These are phyloP conservation scores for Alternaria sp. DNA, from an alignment of 2,329 filamentous ascomycete species.

Conservation along the genomic window DNA sequence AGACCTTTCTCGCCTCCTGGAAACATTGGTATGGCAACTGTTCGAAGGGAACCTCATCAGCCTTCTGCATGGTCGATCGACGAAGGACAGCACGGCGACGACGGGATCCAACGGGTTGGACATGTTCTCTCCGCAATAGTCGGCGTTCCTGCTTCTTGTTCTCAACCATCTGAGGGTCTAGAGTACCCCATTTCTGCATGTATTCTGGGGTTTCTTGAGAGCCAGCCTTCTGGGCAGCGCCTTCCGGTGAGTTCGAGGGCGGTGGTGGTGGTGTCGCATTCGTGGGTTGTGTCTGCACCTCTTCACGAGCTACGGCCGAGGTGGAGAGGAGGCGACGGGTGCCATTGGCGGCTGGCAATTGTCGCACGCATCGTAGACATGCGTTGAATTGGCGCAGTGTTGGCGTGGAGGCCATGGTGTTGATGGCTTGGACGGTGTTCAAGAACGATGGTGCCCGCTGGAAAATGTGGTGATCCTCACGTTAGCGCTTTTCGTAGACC, in stretches of 20 bases:
- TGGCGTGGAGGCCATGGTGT: slow-evolving; percentile 48
- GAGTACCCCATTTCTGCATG: slow-evolving; percentile 48
- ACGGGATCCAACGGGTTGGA: slow-evolving; percentile 81
- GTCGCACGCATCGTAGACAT: slow-evolving; percentile 48
- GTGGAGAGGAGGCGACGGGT: slow-evolving; percentile 59
- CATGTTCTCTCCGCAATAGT: slow-evolving; percentile 71
- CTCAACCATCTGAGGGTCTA: slow-evolving; percentile 47
- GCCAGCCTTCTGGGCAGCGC: slow-evolving; percentile 20
- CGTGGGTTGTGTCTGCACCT: slow-evolving; percentile 50
- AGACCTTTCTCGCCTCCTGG: slow-evolving; percentile 88
- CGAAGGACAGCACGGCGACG: slow-evolving; percentile 70
- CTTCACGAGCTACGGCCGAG: slow-evolving; percentile 55
- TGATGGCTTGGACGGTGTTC: slow-evolving; percentile 18
- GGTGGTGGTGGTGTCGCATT: slow-evolving; percentile 32
- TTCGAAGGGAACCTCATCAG: slow-evolving; percentile 81
- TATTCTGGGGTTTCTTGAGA: slow-evolving; percentile 36
- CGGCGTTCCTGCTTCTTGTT: slow-evolving; percentile 67
- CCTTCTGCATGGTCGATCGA: slow-evolving; percentile 58
- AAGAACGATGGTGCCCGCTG: slow-evolving; percentile 11
- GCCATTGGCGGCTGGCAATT: slow-evolving; percentile 41
- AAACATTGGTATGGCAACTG: slow-evolving; percentile 97
- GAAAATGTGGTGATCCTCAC: slow-evolving; percentile 33
- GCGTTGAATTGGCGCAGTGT: slow-evolving; percentile 45
- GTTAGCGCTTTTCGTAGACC: slow-evolving; percentile 25
- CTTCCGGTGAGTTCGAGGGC: slow-evolving; percentile 21